Evolutionary conservation across 768 basidiomycete species (phyloP).

Genomic region (Russula earlei): DNA sequence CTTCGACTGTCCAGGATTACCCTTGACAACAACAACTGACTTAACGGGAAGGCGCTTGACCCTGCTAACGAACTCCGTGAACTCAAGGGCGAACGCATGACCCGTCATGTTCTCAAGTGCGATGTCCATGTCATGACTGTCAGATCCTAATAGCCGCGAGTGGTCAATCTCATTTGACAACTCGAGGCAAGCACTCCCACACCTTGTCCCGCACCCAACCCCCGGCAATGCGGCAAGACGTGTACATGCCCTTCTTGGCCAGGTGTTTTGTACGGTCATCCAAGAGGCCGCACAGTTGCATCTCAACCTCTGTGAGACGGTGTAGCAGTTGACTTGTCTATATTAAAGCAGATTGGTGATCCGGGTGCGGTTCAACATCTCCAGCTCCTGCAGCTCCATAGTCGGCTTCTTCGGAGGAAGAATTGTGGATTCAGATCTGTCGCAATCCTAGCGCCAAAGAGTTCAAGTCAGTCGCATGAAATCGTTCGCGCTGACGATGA

Average conservation of each 20-base stretch:
- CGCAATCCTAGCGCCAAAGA: too few species aligned
- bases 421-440: too few species aligned
- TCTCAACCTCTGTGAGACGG: conserved; percentile 57
- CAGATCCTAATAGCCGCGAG: conserved; percentile 62
- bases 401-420: too few species aligned
- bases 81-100: conserved; percentile 71
- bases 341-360: too few species aligned
- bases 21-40: conserved; percentile 72
- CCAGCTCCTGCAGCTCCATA: too few species aligned
- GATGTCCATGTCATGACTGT: conserved; percentile 90
- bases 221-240: conserved; percentile 84
- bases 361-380: too few species aligned
- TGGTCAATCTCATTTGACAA: not conserved
- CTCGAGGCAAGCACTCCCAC: conserved; percentile 16
- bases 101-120: conserved; percentile 88
- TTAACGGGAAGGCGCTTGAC: conserved; percentile 44
- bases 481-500: too few species aligned
- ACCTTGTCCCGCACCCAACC: conserved; percentile 99
- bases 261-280: conserved; percentile 63
- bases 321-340: too few species aligned
- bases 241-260: conserved; percentile 41
- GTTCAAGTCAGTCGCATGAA: too few species aligned
- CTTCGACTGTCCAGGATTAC: conserved; percentile 95
- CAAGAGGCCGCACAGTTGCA: conserved; percentile 60
- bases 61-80: conserved; percentile 52